A percentile compares a stretch with the other conserved stretches of the same genome.
These are phyloP conservation scores for Adenanthera pavonina DNA, from an alignment of 306 rosid species.

Conservation along the genomic window DNA sequence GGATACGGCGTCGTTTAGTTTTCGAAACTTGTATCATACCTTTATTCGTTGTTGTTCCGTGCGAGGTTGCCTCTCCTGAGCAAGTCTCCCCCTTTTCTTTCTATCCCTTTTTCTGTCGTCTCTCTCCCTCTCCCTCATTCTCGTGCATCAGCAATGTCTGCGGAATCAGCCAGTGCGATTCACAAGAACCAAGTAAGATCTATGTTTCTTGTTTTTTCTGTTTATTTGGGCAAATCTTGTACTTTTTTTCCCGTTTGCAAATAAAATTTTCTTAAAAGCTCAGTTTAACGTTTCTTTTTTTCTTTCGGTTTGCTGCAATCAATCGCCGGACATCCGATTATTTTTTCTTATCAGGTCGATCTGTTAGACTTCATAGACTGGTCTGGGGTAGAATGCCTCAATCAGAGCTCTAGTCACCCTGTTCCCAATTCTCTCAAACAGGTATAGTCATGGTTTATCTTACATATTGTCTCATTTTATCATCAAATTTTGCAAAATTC, in stretches of 20 bases:
- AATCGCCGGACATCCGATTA: slow-evolving; percentile 12
- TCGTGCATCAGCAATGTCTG: slow-evolving; percentile 67
- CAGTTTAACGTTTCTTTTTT: not conserved
- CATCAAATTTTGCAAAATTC: not conserved
- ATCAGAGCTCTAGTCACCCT: slow-evolving; percentile 78
- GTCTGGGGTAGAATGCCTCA: slow-evolving; percentile 94
- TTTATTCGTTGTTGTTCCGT: not conserved
- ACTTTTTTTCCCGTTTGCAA: not conserved
- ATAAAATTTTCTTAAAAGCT: not conserved
- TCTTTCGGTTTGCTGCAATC: not conserved
- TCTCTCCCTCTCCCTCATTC: slow-evolving; percentile 7
- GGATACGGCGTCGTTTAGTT: not conserved
- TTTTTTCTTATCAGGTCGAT: slow-evolving; percentile 70
- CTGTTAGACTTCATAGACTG: slow-evolving; percentile 90
- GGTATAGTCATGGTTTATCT: slow-evolving; percentile 48
- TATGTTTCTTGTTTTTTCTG: slow-evolving; percentile 12
- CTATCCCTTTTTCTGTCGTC: not conserved
- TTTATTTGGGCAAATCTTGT: not conserved
- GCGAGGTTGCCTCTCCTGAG: not conserved
- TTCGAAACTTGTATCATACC: not conserved
- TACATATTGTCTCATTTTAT: not conserved
- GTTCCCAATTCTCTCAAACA: slow-evolving; percentile 71
- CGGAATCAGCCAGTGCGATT: slow-evolving; percentile 79
- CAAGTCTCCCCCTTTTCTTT: not conserved
- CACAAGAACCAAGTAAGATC: slow-evolving; percentile 77